Evolutionary conservation across 306 rosid genomes (phyloP).

Genomic region (Pyrus betulifolia): DNA sequence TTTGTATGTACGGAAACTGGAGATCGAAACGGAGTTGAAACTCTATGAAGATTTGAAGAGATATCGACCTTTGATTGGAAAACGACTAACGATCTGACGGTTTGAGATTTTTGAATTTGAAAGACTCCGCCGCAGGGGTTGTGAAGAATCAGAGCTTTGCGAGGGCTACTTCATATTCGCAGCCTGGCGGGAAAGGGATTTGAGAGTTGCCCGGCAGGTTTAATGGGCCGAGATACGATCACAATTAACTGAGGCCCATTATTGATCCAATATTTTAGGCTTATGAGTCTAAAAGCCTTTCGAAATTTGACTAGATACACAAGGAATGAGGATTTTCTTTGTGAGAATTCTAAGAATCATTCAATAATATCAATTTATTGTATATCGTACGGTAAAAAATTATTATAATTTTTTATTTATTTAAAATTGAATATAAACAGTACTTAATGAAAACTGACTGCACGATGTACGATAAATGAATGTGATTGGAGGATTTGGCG

Average conservation of each 20-base stretch:
- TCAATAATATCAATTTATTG: rapidly evolving
- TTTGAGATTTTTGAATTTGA: slow-evolving; percentile 4
- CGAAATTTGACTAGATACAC: no score
- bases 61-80: neutral
- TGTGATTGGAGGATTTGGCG: rapidly evolving
- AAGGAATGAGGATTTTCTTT: no score
- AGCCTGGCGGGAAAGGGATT: slow-evolving; percentile 16
- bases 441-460: rapidly evolving
- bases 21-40: neutral
- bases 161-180: neutral
- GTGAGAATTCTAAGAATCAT: rapidly evolving
- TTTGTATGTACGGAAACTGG: neutral
- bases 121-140: neutral
- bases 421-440: no score
- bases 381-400: rapidly evolving
- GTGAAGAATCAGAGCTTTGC: neutral
- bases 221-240: neutral
- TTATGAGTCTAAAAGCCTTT: neutral
- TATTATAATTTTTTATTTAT: no score
- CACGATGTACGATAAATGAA: rapidly evolving
- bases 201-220: neutral
- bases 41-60: slow-evolving; percentile 5
- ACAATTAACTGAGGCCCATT: neutral
- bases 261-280: neutral
- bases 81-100: neutral